Evolutionary conservation across 2,329 filamentous ascomycete species (phyloP).

Genomic region (Onygena corvina): DNA sequence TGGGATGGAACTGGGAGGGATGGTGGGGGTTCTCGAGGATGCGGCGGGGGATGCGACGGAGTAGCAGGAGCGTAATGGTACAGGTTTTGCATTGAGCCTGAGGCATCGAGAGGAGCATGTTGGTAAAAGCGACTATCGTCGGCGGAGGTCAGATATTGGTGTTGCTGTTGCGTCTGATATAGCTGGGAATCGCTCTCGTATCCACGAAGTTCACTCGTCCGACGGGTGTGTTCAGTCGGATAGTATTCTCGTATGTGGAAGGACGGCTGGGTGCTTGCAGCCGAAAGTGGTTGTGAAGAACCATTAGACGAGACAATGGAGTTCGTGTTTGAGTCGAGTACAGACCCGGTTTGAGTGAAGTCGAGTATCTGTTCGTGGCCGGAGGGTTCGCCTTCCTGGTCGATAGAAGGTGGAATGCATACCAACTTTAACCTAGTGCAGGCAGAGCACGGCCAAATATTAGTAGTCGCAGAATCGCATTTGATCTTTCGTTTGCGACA

Average conservation of each 20-base stretch:
- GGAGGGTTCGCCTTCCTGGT: conserved; percentile 49
- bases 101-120: conserved; percentile 12
- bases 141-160: conserved; percentile 29
- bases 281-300: neutral
- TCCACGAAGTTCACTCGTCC: neutral
- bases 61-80: neutral
- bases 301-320: neutral
- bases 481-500: conserved; percentile 94
- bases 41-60: neutral
- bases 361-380: conserved; percentile 23
- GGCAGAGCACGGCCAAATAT: conserved; percentile 93
- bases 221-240: neutral
- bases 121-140: conserved; percentile 32
- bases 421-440: conserved; percentile 86
- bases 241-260: conserved; percentile 3
- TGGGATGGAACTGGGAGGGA: neutral
- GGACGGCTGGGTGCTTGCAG: neutral
- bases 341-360: neutral
- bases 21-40: neutral
- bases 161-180: conserved; percentile 8
- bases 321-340: neutral
- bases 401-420: conserved; percentile 78
- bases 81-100: neutral
- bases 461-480: conserved; percentile 92
- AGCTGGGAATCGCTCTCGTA: conserved; percentile 3